phyloP scores from a whole-genome alignment of 805 yeast species.

The Brettanomyces anomalus region DNA sequence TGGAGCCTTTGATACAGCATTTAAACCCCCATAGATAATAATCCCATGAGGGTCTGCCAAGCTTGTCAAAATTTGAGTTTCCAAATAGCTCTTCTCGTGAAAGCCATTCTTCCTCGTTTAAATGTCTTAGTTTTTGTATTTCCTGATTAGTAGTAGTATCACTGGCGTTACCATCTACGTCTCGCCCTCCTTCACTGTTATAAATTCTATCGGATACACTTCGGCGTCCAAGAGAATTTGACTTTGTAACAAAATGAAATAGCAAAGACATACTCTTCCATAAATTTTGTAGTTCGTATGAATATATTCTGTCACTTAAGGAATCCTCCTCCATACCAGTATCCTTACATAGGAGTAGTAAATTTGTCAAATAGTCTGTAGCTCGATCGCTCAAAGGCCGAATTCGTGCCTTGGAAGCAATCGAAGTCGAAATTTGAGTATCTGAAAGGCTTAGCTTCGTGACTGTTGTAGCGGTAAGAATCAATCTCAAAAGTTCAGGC shows the following conservation, averaged over 20 bases:
- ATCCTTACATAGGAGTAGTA: neutral
- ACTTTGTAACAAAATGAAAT: constrained; percentile 1
- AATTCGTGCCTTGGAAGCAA: neutral
- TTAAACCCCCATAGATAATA: constrained; percentile 5
- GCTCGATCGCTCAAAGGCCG: constrained; percentile 1
- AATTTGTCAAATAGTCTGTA: neutral
- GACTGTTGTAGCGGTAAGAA: constrained; percentile 1
- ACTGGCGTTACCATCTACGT: neutral
- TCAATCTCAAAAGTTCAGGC: neutral
- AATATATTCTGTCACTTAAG: neutral
- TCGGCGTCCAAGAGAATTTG: neutral
- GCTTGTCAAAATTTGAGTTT: constrained; percentile 1
- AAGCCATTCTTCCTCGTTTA: constrained; percentile 1
- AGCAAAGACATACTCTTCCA: neutral
- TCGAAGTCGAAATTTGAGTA: neutral
- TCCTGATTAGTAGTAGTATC: neutral
- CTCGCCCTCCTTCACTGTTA: too few relatives aligned
- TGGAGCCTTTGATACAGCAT: constrained; percentile 1
- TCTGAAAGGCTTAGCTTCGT: neutral
- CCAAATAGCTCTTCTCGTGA: constrained; percentile 2
- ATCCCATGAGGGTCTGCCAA: constrained; percentile 3
- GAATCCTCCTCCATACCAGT: neutral
- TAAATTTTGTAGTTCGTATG: neutral
- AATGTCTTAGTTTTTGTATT: neutral
- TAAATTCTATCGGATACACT: neutral